A percentile compares a stretch with the other conserved stretches of the same genome.
phyloP scores from a whole-genome alignment of 2,329 filamentous ascomycete species.

The Sodiomyces alkalinus region DNA sequence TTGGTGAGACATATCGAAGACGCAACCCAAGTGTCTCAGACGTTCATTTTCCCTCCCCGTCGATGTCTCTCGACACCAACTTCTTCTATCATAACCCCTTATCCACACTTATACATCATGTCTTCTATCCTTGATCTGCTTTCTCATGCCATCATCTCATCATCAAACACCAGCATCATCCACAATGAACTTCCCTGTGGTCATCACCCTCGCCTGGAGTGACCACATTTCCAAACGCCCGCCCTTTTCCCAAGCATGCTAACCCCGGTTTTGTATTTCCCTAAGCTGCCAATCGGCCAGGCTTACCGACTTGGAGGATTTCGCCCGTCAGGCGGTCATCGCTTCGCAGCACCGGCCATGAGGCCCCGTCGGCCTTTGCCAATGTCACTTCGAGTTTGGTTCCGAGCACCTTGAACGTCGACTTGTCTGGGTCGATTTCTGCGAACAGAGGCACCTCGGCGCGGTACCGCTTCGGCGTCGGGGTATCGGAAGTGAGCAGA shows the following conservation, averaged over 20 bases:
- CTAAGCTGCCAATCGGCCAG: constrained; percentile 42
- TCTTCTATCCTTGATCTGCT: too few relatives aligned
- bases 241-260: too few relatives aligned
- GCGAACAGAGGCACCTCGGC: constrained; percentile 62
- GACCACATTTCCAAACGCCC: too few relatives aligned
- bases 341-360: constrained; percentile 74
- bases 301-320: constrained; percentile 79
- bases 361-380: constrained; percentile 53
- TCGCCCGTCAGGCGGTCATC: constrained; percentile 56
- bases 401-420: constrained; percentile 66
- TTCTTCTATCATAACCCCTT: not conserved
- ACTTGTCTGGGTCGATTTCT: constrained; percentile 59
- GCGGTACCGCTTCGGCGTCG: constrained; percentile 57
- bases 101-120: not conserved
- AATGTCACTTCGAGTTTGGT: constrained; percentile 79
- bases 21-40: too few relatives aligned
- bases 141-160: constrained; percentile 1
- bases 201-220: too few relatives aligned
- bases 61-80: too few relatives aligned
- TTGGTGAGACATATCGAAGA: too few relatives aligned
- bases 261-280: not conserved
- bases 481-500: constrained; percentile 67
- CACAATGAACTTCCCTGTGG: too few relatives aligned
- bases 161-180: too few relatives aligned
- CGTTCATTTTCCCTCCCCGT: too few relatives aligned